A percentile compares a stretch with the other conserved stretches of the same genome.
phyloP scores from a whole-genome alignment of 176 grass and related monocot species.

The Rhynchospora breviuscula region DNA sequence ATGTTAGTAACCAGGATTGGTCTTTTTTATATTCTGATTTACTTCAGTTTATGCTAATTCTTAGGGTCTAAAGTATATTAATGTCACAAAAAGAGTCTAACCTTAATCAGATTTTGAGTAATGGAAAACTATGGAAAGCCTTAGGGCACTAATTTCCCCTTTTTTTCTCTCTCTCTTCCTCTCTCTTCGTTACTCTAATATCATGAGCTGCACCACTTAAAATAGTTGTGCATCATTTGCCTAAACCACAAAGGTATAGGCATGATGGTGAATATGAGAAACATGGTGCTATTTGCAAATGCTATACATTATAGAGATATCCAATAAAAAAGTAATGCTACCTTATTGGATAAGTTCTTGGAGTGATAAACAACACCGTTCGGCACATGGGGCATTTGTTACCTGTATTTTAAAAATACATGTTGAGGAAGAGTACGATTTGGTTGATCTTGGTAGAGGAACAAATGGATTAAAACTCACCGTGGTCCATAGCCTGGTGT shows the following conservation, averaged over 20 bases:
- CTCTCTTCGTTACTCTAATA: neutral
- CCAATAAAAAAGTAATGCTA: conserved; percentile 14
- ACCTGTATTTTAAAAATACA: conserved; percentile 43
- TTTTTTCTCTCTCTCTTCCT: neutral
- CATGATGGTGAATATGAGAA: neutral
- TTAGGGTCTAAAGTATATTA: neutral
- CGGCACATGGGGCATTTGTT: conserved; percentile 97
- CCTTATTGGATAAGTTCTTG: conserved; percentile 92
- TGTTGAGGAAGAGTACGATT: conserved; percentile 25
- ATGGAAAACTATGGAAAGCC: neutral
- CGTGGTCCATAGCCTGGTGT: conserved; percentile 96
- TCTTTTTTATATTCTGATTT: neutral
- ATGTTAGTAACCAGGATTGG: neutral
- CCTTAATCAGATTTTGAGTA: neutral
- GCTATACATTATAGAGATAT: neutral
- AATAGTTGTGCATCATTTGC: neutral
- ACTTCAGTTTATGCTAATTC: neutral
- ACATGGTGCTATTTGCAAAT: neutral
- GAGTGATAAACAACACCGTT: conserved; percentile 88
- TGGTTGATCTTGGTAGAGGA: conserved; percentile 16
- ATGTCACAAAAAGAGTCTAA: neutral
- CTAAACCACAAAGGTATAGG: neutral
- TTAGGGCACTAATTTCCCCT: neutral
- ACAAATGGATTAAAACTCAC: conserved; percentile 35
- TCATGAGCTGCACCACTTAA: neutral